Percentiles rank a stretch among this genome's conserved stretches.
phyloP scores from a whole-genome alignment of 2,329 filamentous ascomycete genomes.

The Hymenoscyphus salicellus region DNA sequence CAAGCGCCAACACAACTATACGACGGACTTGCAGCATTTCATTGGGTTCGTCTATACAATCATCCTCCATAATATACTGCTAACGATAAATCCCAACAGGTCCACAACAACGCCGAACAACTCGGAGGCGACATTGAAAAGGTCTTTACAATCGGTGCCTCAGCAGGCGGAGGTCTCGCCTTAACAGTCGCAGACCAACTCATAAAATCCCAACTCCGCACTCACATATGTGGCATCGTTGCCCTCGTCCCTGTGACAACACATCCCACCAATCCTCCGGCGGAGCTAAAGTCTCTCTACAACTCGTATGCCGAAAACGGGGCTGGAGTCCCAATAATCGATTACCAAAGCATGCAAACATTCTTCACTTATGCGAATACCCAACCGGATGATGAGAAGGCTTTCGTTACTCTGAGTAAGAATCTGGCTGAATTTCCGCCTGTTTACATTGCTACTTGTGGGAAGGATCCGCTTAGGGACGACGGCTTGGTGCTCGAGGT shows the following conservation, averaged over 20 bases:
- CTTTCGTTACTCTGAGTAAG: slow-evolving; percentile 20
- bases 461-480: slow-evolving; percentile 34
- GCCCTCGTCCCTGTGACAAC: slow-evolving; percentile 26
- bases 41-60: slow-evolving; percentile 22
- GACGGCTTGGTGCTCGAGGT: slow-evolving; percentile 33
- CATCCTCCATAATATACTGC: not conserved
- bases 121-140: slow-evolving; percentile 14
- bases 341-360: slow-evolving; percentile 20
- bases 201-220: slow-evolving; percentile 18
- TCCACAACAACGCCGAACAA: slow-evolving; percentile 16
- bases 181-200: slow-evolving; percentile 25
- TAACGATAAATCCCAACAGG: slow-evolving; percentile 15
- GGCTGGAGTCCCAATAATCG: slow-evolving; percentile 22
- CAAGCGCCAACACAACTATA: slow-evolving; percentile 34
- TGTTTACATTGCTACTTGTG: slow-evolving; percentile 27
- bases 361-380: slow-evolving; percentile 22
- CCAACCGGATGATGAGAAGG: slow-evolving; percentile 17
- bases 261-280: slow-evolving; percentile 24
- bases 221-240: slow-evolving; percentile 24
- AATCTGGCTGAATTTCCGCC: slow-evolving; percentile 23
- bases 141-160: slow-evolving; percentile 26
- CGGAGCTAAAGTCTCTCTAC: slow-evolving; percentile 21
- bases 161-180: slow-evolving; percentile 30
- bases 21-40: slow-evolving; percentile 26
- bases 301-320: slow-evolving; percentile 24